Percentiles rank a stretch among this genome's conserved stretches.
Evolutionary conservation across 2,329 filamentous ascomycete species (phyloP).

Genomic region (Penicillium sp.): DNA sequence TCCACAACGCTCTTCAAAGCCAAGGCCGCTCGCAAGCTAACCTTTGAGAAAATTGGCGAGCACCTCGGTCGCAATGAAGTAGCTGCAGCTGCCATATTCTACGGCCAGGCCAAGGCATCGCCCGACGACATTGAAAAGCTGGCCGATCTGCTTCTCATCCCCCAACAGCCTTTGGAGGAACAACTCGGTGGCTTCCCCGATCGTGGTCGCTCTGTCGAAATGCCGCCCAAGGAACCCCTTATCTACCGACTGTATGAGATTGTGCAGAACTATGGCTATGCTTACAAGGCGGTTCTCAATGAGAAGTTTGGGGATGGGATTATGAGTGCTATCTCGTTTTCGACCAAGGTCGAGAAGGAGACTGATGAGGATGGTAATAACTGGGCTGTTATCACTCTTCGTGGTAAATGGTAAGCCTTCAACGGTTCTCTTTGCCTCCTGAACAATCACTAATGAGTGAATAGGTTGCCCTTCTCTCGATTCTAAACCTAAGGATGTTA

Average conservation of each 20-base stretch:
- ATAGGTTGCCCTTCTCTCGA: slow-evolving; percentile 49
- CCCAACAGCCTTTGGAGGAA: slow-evolving; percentile 55
- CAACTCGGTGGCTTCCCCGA: slow-evolving; percentile 75
- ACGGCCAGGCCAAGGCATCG: slow-evolving; percentile 76
- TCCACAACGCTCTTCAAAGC: slow-evolving; percentile 74
- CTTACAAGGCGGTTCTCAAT: slow-evolving; percentile 91
- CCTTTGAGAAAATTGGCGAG: slow-evolving; percentile 74
- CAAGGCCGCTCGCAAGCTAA: slow-evolving; percentile 72
- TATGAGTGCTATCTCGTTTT: slow-evolving; percentile 93
- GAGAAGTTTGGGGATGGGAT: slow-evolving; percentile 95
- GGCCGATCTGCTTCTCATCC: slow-evolving; percentile 63
- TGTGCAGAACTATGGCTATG: slow-evolving; percentile 94
- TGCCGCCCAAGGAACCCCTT: slow-evolving; percentile 80
- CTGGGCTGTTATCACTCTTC: slow-evolving; percentile 82
- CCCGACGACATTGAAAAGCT: slow-evolving; percentile 68
- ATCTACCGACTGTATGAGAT: slow-evolving; percentile 93
- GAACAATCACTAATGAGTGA: slow-evolving; percentile 11
- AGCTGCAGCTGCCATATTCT: slow-evolving; percentile 84
- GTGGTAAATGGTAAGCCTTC: slow-evolving; percentile 71
- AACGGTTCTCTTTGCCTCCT: not conserved
- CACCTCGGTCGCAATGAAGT: slow-evolving; percentile 77
- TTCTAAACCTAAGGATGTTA: slow-evolving; percentile 32
- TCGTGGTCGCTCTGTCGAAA: slow-evolving; percentile 73
- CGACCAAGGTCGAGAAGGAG: slow-evolving; percentile 91
- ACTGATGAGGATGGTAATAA: slow-evolving; percentile 75